Evolutionary conservation across 768 basidiomycete genomes (phyloP), one percentile per base, ranked within the genome.

Genomic region (Leucogyrophana mollusca): DNA sequence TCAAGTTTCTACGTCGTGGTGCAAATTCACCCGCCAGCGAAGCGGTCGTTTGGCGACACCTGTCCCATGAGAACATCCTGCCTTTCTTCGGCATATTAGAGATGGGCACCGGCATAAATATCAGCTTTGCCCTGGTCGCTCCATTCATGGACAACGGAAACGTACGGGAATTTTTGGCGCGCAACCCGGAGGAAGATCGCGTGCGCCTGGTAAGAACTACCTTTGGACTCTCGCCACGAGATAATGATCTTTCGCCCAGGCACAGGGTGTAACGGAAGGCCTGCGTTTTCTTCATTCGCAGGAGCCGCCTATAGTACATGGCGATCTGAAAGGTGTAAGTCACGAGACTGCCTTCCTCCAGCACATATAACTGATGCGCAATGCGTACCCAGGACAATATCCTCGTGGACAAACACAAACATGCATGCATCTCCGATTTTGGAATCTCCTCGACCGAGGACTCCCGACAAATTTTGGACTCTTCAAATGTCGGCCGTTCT

Each of bases 251-350:
- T 23, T 42, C 13, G 5, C 21, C 2, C 18, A 49, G 50, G 53
- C 25, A 27, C 43, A 9, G 27, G 59, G 51, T 24, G 41, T 61
- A 18, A 57, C 57, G 8, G 34, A 52, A 35, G 64, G 23, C 20
- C 51, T 63, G 11, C 13, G 32, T 10, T 66, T 59, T 30, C 48
- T 66, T 16, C 62, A 66, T 17, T 13, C 4, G 6, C 51, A 51
- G 10, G 43, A 59, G 3, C 62, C 62, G 73, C n/a, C n/a, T n/a
- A n/a, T n/a, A n/a, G n/a, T n/a, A n/a, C n/a, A n/a, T n/a, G n/a
- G n/a, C n/a, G n/a, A 74, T 52, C 22, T 74, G 24, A 74, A 74
- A 50, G 64, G 63, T 23, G 72, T 49, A 40, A 54, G 62, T 30
- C 16, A 43, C 17, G n/a, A n/a, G n/a, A n/a, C n/a, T n/a, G n/a